These are phyloP conservation scores for Chaetomium sp. DNA, from an alignment of 2,329 filamentous ascomycete genomes.

Conservation along the genomic window DNA sequence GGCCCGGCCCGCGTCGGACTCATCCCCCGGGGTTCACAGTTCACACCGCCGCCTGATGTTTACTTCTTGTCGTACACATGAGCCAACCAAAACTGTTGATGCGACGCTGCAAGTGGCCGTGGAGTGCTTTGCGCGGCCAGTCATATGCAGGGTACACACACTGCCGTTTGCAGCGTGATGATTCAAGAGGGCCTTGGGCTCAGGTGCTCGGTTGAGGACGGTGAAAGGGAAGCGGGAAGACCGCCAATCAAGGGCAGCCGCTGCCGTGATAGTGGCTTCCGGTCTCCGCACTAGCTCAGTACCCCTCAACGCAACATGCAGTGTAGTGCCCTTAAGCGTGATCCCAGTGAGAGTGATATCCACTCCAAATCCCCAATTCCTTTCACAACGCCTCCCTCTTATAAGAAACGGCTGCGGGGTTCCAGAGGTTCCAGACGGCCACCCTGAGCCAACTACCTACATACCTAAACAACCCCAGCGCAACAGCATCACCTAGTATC, in stretches of 20 bases:
- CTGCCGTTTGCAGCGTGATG: not conserved
- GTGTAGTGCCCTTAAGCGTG: constrained; percentile 14
- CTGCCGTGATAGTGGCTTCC: constrained; percentile 1
- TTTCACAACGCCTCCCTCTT: not conserved
- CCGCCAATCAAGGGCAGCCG: constrained; percentile 3
- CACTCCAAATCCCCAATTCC: not conserved
- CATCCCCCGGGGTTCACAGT: not conserved
- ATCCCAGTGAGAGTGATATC: not conserved
- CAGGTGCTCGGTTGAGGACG: no score
- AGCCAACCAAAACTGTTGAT: not conserved
- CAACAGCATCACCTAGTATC: not conserved
- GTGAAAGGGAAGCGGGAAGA: not conserved
- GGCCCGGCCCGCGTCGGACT: constrained; percentile 6
- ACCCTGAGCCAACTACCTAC: not conserved
- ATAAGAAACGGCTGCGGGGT: constrained; percentile 4
- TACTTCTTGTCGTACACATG: not conserved
- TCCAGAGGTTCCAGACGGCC: not conserved
- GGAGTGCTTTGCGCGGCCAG: not conserved
- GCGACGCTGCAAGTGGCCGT: not conserved
- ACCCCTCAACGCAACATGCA: constrained; percentile 15
- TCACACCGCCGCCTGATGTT: no score
- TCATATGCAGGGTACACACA: not conserved
- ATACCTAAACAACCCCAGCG: not conserved
- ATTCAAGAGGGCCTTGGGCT: not conserved
- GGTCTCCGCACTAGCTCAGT: not conserved